Base-by-base conservation (phyloP, 2,329 filamentous ascomycete species). In the Colletotrichum magnum region DNA sequence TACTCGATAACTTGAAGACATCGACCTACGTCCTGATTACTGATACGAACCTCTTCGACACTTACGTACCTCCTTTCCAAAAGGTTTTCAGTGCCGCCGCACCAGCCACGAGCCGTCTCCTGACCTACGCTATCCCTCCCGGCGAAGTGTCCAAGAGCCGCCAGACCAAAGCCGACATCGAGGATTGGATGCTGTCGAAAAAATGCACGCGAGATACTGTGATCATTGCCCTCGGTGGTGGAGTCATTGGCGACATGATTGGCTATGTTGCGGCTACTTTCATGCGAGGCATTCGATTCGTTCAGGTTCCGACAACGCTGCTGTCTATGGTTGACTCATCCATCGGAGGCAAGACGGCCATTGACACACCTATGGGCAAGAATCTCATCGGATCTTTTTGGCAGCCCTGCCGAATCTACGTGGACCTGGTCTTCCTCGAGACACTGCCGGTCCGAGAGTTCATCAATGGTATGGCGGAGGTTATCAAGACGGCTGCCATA, bases 381-480 rank as follows among this genome's bases (percentile, higher is more conserved):
- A 99, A 99, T 79, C 83, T 99, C 71, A 91, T 99, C 65, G 96
- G 96, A 4, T 91, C 95, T 41, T 98, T 99, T 82, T 98, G 95
- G 95, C 96, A 99, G 79, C 96, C 96, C 5, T 88, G 92, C 76
- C 91, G 94, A 72, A 95, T 98, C 73, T 99, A 97, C 81, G 95
- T 99, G 75, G 96, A 99, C 80, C 86, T 98, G 70, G 88, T 91
- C 64, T 98, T 99, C 77, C 86, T 99, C 64, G 94, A 97, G 78
- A 97, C 94, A 1, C 85, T 99, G 21, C 95, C 95, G 1, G 91
- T 92, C 72, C 88, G 96, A 73, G 95, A 99, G 81, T 95, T 99
- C 77, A 94, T 98, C 81, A 99, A 99, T 79, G 96, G 96, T 70
- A 98, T 99, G 95, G 96, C 95, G 28, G 96, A 99, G 83, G 95